These are phyloP conservation scores for Evansstolkia leycettana DNA, from an alignment of 495 filamentous ascomycete genomes.

Conservation along the genomic window DNA sequence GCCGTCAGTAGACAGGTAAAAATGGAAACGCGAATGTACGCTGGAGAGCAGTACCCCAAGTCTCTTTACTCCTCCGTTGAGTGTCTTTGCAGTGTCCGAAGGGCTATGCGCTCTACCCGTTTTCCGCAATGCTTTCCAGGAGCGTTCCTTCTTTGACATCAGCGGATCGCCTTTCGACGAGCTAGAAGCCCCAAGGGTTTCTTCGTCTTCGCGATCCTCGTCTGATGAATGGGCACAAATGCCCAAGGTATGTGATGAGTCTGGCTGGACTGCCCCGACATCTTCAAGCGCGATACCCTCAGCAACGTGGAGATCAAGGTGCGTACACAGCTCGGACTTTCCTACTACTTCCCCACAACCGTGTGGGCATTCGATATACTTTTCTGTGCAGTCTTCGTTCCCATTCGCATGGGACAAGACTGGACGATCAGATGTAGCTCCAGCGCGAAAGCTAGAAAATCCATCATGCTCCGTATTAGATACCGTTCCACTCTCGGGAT, in stretches of 20 bases:
- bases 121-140: slow-evolving; percentile 2
- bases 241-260: background rate
- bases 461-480: slow-evolving; percentile 7
- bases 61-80: slow-evolving; percentile 11
- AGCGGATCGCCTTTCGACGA: no score
- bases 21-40: background rate
- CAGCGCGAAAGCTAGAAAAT: slow-evolving; percentile 4
- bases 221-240: background rate
- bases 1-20: background rate
- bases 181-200: no score
- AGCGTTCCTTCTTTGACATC: slow-evolving; percentile 7
- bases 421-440: slow-evolving; percentile 1
- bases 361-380: slow-evolving; percentile 55
- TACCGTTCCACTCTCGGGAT: slow-evolving; percentile 33
- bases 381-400: slow-evolving; percentile 14
- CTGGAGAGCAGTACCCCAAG: slow-evolving; percentile 26
- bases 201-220: no score
- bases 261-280: background rate
- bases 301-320: slow-evolving; percentile 61
- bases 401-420: slow-evolving; percentile 4
- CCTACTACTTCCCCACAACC: slow-evolving; percentile 62
- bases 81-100: no score
- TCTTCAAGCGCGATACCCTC: slow-evolving; percentile 44
- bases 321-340: slow-evolving; percentile 49
- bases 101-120: slow-evolving; percentile 8